These are phyloP conservation scores for Beauveria scarabaeidicola DNA, from an alignment of 2,329 filamentous ascomycete genomes.

Conservation along the genomic window DNA sequence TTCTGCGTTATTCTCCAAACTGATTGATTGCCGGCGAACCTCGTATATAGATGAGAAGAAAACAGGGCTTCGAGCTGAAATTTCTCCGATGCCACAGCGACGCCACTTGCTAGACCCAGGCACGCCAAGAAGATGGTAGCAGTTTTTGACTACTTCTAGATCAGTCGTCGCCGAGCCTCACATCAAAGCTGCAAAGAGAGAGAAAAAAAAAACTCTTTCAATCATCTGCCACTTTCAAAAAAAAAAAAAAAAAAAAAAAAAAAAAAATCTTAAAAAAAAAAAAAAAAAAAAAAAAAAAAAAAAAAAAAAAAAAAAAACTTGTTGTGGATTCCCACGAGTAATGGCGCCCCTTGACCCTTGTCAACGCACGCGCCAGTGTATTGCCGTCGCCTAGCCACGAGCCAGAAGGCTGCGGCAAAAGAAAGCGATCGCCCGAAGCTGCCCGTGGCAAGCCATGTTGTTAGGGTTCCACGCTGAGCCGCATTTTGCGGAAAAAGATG, in stretches of 20 bases:
- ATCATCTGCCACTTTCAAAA: not conserved
- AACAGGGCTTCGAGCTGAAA: not conserved
- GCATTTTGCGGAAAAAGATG: not conserved
- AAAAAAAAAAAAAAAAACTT: not conserved
- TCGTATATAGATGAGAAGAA: not conserved
- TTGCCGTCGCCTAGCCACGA: not conserved
- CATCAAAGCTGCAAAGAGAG: not conserved
- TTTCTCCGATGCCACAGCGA: not conserved
- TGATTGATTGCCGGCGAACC: not conserved
- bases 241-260: not conserved
- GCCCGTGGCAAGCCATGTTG: conserved; percentile 9
- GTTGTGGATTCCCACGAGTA: conserved; percentile 5
- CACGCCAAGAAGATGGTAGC: not conserved
- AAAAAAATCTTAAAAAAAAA: not conserved
- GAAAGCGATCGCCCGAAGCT: conserved; percentile 9
- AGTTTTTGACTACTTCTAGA: not conserved
- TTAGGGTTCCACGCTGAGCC: conserved; percentile 10
- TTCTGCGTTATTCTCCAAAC: not conserved
- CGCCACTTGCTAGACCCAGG: not conserved
- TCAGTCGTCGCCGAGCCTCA: not conserved
- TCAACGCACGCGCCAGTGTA: not conserved
- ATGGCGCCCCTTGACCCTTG: not conserved
- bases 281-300: not conserved
- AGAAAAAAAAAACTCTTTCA: not conserved
- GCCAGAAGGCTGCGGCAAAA: not conserved